These are phyloP conservation scores for Ceratocystiopsis sp. DNA, from an alignment of 2,329 filamentous ascomycete genomes.

Conservation along the genomic window DNA sequence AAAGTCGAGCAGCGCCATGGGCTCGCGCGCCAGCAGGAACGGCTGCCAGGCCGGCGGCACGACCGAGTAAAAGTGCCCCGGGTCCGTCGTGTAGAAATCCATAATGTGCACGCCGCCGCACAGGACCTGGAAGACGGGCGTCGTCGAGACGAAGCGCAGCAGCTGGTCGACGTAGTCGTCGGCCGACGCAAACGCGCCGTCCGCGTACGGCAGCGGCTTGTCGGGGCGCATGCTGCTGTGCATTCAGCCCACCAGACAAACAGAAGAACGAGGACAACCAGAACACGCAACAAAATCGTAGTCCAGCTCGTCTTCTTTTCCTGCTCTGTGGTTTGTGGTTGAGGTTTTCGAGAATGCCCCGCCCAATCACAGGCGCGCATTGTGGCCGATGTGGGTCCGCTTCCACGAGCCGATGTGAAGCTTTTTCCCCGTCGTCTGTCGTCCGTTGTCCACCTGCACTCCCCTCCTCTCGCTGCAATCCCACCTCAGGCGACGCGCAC, in stretches of 20 bases:
- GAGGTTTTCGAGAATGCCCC: neutral
- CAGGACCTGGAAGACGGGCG: conserved; percentile 67
- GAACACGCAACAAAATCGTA: too few species aligned
- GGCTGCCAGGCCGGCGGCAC: conserved; percentile 66
- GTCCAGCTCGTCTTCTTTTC: neutral
- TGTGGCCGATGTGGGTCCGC: neutral
- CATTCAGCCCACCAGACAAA: neutral
- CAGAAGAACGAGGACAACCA: neutral
- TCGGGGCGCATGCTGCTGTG: conserved; percentile 5
- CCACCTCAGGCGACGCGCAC: too few species aligned
- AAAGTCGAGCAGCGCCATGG: conserved; percentile 64
- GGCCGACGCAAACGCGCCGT: conserved; percentile 44
- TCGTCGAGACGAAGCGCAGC: conserved; percentile 56
- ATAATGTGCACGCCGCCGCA: conserved; percentile 94
- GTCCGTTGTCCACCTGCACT: too few species aligned
- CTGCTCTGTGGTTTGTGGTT: too few species aligned
- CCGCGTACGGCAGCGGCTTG: conserved; percentile 46
- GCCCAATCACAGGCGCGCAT: conserved; percentile 2
- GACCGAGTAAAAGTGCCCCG: conserved; percentile 63
- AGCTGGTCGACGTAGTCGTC: conserved; percentile 69
- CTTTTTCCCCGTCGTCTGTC: neutral
- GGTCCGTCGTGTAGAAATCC: conserved; percentile 81
- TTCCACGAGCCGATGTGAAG: neutral
- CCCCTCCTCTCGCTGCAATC: too few species aligned
- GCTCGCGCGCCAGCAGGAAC: conserved; percentile 55